Evolutionary conservation across 2,329 filamentous ascomycete genomes (phyloP), one percentile per base, ranked within the genome.

Genomic region (Trichoderma atrobrunneum): DNA sequence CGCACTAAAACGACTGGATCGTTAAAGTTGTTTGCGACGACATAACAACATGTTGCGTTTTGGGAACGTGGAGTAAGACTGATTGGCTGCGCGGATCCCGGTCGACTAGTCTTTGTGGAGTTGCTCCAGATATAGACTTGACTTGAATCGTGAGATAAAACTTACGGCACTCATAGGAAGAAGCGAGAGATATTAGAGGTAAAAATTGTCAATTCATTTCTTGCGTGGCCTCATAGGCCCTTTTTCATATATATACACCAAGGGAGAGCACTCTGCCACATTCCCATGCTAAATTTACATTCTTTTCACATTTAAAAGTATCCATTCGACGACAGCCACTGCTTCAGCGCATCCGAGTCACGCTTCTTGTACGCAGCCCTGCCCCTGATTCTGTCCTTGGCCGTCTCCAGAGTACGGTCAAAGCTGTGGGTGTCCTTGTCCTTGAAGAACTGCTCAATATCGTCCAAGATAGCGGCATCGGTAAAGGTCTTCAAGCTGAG

Each of bases 391-490:
- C 91, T 94, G 80, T 98, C 96, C 80, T 91, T 91, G 74, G 95
- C 91, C 75, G 97, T 93, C 75, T 92, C 91, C 66, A 99, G 83
- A 5, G 93, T 95, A 70, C 96, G 91, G 80, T 97, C 93, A 81
- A 95, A 98, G 63, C 91, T 92, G 77, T 90, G 90, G 21, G 92
- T 95, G 78, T 98, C 93, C 85, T 95, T 97, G 77, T 88, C 88
- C 77, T 88, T 87, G 85, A 98, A 99, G 86, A 99, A 99, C 3
- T 83, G 81, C 64, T 91, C 87, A 77, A 99, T 96, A 69, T 98
- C 94, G 75, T 90, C 86, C 74, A 93, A 88, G 18, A 89, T 87
- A 74, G 88, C 87, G 16, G 85, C 83, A 76, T 94, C 91, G 3
- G 93, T 89, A 80, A 97, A 98, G 79, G 93, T 92, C 78, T 89